Evolutionary conservation across 2,329 filamentous ascomycete genomes (phyloP), one percentile per base, ranked within the genome.

Genomic region (Fusarium xylarioides): DNA sequence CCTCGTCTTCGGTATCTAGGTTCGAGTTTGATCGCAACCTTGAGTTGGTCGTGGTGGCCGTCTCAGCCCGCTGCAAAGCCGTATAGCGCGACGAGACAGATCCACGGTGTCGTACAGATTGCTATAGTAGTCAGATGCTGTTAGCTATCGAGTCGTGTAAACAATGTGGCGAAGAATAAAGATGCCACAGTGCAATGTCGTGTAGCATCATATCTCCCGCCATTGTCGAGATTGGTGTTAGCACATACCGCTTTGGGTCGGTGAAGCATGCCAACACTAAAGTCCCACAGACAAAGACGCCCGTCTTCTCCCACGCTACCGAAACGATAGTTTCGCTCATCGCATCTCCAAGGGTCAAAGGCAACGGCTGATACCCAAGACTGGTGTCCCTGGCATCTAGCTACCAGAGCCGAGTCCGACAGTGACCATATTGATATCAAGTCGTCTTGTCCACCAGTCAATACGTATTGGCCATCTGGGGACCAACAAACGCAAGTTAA

Each of bases 261-360:
- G 82, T 97, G 93, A 77, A 99, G 87, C 95, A 98, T 98, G 76
- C 95, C 95, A 46, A 97, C 94, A 74, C 92, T 97, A 81, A 99
- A 99, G 84, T 99, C 96, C 96, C 96, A 99, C 18, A 99, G 85
- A 66, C 97, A 90, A 23, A 99, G 85, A 64, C 95, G 89, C 77
- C 95, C 94, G 80, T 99, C 96, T 80, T 98, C 95, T 19, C 95
- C 96, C 2, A 99, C 95, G 77, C 94, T 97, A 35, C 96, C 96
- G 78, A 99, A 97, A 4, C 96, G 90, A 82, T 99, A 99, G 77
- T 94, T 98, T 76, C 93, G 91, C 80, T 97, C 94, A 79, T 99
- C 96, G 79, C 96, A 99, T 71, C 95, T 90, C 96, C 96, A 99
- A 0, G 95, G 95, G 80, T 99, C 96, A 80, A 98, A 99, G 7